phyloP scores from a whole-genome alignment of 495 filamentous ascomycete genomes.

The Letharia columbiana region DNA sequence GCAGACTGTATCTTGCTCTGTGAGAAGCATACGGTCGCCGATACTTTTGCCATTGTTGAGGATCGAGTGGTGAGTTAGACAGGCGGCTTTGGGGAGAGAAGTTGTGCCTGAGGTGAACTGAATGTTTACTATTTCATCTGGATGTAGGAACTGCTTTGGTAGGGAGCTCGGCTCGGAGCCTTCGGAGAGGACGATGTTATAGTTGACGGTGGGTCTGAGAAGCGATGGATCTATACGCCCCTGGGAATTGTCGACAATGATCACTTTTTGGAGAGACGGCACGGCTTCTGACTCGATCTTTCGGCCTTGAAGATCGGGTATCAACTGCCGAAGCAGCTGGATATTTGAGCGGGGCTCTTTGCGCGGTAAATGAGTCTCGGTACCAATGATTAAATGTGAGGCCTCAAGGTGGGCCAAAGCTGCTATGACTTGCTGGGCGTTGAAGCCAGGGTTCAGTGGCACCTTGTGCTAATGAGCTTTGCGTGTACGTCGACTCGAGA shows the following conservation, averaged over 20 bases:
- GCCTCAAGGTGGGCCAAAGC: slow-evolving; percentile 70
- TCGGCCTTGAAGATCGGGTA: slow-evolving; percentile 46
- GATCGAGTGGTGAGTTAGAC: slow-evolving; percentile 73
- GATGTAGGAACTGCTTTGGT: slow-evolving; percentile 42
- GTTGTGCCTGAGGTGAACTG: slow-evolving; percentile 97
- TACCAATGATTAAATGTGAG: slow-evolving; percentile 69
- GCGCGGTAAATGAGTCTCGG: slow-evolving; percentile 77
- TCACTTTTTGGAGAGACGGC: slow-evolving; percentile 59
- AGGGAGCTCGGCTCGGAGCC: slow-evolving; percentile 28
- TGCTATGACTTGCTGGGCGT: slow-evolving; percentile 62
- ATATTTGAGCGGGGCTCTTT: slow-evolving; percentile 74
- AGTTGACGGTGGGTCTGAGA: slow-evolving; percentile 46
- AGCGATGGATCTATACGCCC: slow-evolving; percentile 44
- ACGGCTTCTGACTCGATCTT: slow-evolving; percentile 56
- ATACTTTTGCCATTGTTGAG: slow-evolving; percentile 85
- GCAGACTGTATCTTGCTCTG: slow-evolving; percentile 61
- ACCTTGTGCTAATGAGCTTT: slow-evolving; percentile 40
- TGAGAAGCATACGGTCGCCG: slow-evolving; percentile 73
- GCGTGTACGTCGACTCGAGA: too few species aligned
- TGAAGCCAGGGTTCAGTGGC: slow-evolving; percentile 90
- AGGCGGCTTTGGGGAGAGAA: slow-evolving; percentile 81
- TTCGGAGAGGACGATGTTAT: slow-evolving; percentile 46
- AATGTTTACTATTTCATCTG: slow-evolving; percentile 79
- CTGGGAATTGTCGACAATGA: slow-evolving; percentile 73
- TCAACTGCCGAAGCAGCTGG: slow-evolving; percentile 54